A percentile compares a stretch with the other conserved stretches of the same genome.
These are phyloP conservation scores for Coemansia sp. DNA, from an alignment of 192 early-diverging fungal genomes.

Conservation along the genomic window DNA sequence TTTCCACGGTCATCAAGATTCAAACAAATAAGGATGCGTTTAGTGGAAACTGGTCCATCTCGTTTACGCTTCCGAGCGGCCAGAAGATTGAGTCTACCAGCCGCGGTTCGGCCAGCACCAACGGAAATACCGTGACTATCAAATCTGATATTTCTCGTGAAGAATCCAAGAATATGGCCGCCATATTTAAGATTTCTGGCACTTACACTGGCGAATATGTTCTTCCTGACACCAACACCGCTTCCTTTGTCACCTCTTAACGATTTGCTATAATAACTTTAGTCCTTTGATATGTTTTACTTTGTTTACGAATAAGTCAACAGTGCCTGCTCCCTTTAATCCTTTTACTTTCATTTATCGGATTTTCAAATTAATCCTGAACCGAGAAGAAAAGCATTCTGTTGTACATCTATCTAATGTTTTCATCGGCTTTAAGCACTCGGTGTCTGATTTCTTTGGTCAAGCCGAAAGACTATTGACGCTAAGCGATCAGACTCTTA, in stretches of 20 bases:
- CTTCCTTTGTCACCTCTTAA: constrained; percentile 16
- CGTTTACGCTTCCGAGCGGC: constrained; percentile 36
- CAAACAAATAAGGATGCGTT: constrained; percentile 41
- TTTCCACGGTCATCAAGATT: constrained; percentile 46
- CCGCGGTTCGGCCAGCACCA: constrained; percentile 28
- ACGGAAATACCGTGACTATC: constrained; percentile 32
- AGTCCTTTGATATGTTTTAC: too few relatives aligned
- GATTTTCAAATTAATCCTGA: too few relatives aligned
- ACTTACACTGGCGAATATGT: constrained; percentile 31
- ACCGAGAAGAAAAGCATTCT: too few relatives aligned
- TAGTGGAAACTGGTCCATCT: constrained; percentile 47
- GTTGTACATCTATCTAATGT: too few relatives aligned
- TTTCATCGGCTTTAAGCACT: too few relatives aligned
- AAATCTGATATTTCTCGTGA: constrained; percentile 34
- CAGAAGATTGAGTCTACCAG: constrained; percentile 46
- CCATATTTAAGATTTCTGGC: constrained; percentile 41
- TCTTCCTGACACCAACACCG: constrained; percentile 34
- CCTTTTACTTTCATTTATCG: too few relatives aligned
- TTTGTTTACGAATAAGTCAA: too few relatives aligned
- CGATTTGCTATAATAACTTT: background rate
- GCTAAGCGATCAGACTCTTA: too few relatives aligned
- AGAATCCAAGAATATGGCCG: constrained; percentile 42
- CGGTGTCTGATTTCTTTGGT: too few relatives aligned
- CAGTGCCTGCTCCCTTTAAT: too few relatives aligned
- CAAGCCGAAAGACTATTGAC: too few relatives aligned